These are phyloP conservation scores for Peronospora destructor DNA, from an alignment of 352 stramenopile genomes.

Conservation along the genomic window DNA sequence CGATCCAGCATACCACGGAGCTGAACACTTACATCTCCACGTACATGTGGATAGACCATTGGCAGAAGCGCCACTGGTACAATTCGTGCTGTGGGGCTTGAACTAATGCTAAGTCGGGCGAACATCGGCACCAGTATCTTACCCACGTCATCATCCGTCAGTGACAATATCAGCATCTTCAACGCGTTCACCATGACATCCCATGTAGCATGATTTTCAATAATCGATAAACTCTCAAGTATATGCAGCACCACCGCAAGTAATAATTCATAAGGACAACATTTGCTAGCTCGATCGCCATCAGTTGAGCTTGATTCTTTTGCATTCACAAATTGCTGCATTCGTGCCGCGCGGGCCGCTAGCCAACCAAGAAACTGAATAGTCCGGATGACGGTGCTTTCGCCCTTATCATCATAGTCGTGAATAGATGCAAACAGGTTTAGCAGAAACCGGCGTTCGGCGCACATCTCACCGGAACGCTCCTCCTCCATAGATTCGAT, in stretches of 20 bases:
- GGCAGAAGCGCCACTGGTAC: slow-evolving; percentile 71
- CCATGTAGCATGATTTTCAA: slow-evolving; percentile 86
- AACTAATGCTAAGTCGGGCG: slow-evolving; percentile 73
- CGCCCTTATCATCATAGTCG: slow-evolving; percentile 83
- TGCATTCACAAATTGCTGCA: slow-evolving; percentile 47
- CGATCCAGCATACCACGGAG: slow-evolving; percentile 83
- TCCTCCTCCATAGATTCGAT: slow-evolving; percentile 59
- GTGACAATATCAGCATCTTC: slow-evolving; percentile 56
- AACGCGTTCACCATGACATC: slow-evolving; percentile 84
- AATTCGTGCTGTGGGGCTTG: slow-evolving; percentile 77
- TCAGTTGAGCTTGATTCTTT: slow-evolving; percentile 20
- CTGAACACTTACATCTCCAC: slow-evolving; percentile 69
- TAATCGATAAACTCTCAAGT: slow-evolving; percentile 82
- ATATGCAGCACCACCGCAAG: slow-evolving; percentile 74
- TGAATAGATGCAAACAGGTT: slow-evolving; percentile 83
- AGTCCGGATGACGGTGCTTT: slow-evolving; percentile 76
- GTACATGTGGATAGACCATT: slow-evolving; percentile 66
- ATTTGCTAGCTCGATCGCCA: slow-evolving; percentile 22
- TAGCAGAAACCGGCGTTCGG: slow-evolving; percentile 68
- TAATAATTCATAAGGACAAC: slow-evolving; percentile 58
- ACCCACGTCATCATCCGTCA: slow-evolving; percentile 55
- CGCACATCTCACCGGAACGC: slow-evolving; percentile 58
- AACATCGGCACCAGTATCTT: slow-evolving; percentile 74
- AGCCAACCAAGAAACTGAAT: slow-evolving; percentile 82
- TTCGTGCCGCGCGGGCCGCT: slow-evolving; percentile 52